Base-by-base conservation (phyloP, 148 eudicot species). In the Chenopodium quinoa region DNA sequence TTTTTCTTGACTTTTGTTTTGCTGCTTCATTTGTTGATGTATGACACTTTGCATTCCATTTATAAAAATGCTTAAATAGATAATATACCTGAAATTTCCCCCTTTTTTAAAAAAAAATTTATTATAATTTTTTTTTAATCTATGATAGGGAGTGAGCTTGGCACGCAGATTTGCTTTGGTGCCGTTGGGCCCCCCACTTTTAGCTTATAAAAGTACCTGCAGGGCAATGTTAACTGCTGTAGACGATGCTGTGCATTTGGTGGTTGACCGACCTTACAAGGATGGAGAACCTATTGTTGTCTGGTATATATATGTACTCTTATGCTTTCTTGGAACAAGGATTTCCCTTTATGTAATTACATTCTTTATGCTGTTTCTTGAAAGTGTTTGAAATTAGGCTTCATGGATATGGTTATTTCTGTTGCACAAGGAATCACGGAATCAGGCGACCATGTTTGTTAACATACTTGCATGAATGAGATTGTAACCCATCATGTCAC, bases 111-210 rank as follows among this genome's bases (percentile, higher is more conserved):
- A 23, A 23, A 23, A 23, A 23, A 23, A 23, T 37, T 37, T 37
- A 27, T 0, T 27, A 27, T 27, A 27, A 27, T 37, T 37, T 5
- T 37, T 40, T 40, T 5, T 40, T 40, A 34, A 13, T 78, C 56
- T 75, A 40, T 65, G 68, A 75, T 50, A 96, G 99, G 94, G 93
- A 84, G 99, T 96, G 80, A 96, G 97, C 90, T 89, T 96, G 86
- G 98, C 99, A 19, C 93, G 99, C 85, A 94, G 99, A 86, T 96
- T 96, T 94, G 97, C 99, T 64, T 84, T 96, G 89, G 97, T 96
- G 77, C 99, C 99, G 29, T 90, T 96, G 83, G 99, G 99, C 62
- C 99, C 99, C 62, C 99, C 99, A 37, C 84, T 96, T 85, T 85
- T 96, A 82, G 93, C 99, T 79, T 96, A 96, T 80, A 89, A 90